Evolutionary conservation across 1,139 yeast species (phyloP).

Genomic region (Pichia norvegensis): DNA sequence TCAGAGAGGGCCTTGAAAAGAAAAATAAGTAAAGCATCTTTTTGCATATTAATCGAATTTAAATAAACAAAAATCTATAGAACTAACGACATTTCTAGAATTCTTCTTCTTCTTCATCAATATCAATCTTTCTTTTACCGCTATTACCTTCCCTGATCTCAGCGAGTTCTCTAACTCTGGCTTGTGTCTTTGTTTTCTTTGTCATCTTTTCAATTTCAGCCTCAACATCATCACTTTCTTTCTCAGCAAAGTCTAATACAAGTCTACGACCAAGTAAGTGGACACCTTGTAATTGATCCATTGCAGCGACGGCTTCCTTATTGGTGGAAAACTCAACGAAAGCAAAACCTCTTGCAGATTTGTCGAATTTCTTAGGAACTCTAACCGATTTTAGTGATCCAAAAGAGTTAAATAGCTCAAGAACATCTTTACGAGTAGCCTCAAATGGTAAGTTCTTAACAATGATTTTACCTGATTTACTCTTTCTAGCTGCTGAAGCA

Average conservation of each 20-base stretch:
- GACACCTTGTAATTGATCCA: conserved; percentile 89
- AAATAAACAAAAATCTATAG: conserved; percentile 1
- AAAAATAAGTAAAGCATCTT: conserved; percentile 24
- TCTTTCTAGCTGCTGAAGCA: conserved; percentile 30
- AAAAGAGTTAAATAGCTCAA: conserved; percentile 84
- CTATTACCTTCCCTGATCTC: conserved; percentile 53
- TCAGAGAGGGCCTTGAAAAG: conserved; percentile 34
- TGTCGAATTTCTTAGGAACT: conserved; percentile 93
- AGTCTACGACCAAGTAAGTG: conserved; percentile 93
- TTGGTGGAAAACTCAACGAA: conserved; percentile 85
- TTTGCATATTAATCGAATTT: background rate
- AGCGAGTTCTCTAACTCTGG: conserved; percentile 62
- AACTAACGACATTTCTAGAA: conserved; percentile 3
- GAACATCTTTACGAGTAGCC: conserved; percentile 84
- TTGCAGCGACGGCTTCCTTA: conserved; percentile 93
- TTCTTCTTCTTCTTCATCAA: conserved; percentile 28
- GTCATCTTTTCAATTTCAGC: conserved; percentile 89
- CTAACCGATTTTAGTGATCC: conserved; percentile 93
- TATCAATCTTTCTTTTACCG: conserved; percentile 64
- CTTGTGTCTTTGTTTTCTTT: conserved; percentile 72
- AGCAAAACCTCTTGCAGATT: conserved; percentile 94
- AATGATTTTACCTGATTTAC: conserved; percentile 64
- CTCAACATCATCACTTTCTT: conserved; percentile 75
- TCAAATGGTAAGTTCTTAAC: conserved; percentile 97
- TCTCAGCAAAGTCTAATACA: conserved; percentile 91